A percentile compares a stretch with the other conserved stretches of the same genome.
Evolutionary conservation across 306 rosid genomes (phyloP).

Genomic region (Cicer cuneatum): DNA sequence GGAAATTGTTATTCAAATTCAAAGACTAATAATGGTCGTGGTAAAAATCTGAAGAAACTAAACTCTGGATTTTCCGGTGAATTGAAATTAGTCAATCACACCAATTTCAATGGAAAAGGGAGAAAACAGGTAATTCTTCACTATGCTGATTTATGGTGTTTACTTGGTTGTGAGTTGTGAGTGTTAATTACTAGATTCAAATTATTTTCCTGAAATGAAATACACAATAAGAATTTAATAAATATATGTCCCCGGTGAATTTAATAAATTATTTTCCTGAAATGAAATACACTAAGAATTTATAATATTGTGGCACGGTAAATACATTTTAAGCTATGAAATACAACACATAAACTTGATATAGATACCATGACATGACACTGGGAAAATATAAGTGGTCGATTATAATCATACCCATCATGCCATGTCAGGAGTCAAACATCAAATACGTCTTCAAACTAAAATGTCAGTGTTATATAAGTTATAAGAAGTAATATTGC

Average conservation of each 20-base stretch:
- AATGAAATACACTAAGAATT: no score
- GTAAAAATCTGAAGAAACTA: slow-evolving; percentile 39
- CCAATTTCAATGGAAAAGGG: slow-evolving; percentile 28
- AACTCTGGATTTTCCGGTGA: slow-evolving; percentile 55
- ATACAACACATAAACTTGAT: no score
- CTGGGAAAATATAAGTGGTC: background rate
- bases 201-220: background rate
- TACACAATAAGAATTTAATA: background rate
- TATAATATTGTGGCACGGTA: no score
- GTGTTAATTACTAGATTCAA: background rate
- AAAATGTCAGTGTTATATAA: background rate
- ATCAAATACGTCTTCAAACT: background rate
- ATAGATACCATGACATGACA: no score
- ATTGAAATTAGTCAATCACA: slow-evolving; percentile 39
- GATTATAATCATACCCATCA: background rate
- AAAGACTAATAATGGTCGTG: slow-evolving; percentile 36
- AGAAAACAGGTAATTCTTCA: slow-evolving; percentile 49
- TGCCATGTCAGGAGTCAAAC: background rate
- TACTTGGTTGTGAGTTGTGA: slow-evolving; percentile 12
- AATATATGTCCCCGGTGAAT: background rate
- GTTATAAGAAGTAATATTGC: background rate
- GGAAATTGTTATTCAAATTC: slow-evolving; percentile 47
- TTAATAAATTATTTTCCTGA: no score
- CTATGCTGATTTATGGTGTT: background rate
- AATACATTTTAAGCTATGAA: no score